Conservation (phyloP, 2,329 filamentous ascomycete genomes). For the Fusarium camptoceras region DNA sequence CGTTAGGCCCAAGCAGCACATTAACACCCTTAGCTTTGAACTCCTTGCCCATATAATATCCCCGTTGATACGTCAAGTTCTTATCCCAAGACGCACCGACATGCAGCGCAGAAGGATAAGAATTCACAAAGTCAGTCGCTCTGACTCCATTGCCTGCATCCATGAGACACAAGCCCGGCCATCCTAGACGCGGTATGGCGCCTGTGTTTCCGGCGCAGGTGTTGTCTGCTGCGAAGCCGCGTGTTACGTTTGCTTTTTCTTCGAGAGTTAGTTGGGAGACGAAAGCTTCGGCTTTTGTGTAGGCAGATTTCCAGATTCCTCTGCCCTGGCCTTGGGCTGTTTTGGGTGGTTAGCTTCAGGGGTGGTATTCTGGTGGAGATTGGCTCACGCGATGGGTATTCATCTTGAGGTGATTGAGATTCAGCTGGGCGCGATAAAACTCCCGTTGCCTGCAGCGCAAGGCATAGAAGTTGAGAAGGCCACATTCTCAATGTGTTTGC, state of each 20-base stretch:
- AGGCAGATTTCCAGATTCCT: conserved; percentile 67
- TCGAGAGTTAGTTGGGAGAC: conserved; percentile 73
- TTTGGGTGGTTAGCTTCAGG: conserved; percentile 15
- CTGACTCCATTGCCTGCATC: conserved; percentile 63
- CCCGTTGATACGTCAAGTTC: conserved; percentile 63
- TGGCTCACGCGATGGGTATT: conserved; percentile 35
- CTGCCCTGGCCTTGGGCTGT: conserved; percentile 27
- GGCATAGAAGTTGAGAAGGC: conserved; percentile 1
- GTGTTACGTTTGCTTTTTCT: conserved; percentile 68
- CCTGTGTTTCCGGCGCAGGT: conserved; percentile 62
- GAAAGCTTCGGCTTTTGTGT: conserved; percentile 66
- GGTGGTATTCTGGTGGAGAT: background rate
- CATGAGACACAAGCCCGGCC: conserved; percentile 62
- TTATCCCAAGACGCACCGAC: conserved; percentile 66
- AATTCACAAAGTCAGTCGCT: conserved; percentile 61
- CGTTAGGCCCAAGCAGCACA: conserved; percentile 75
- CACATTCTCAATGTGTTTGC: conserved; percentile 12
- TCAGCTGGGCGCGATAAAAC: conserved; percentile 7
- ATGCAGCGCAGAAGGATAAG: conserved; percentile 62
- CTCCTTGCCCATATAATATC: conserved; percentile 65
- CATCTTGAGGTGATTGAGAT: background rate
- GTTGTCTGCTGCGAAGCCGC: conserved; percentile 65
- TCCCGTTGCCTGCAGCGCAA: conserved; percentile 14
- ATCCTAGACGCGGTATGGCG: conserved; percentile 57
- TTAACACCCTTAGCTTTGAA: conserved; percentile 72